Evolutionary conservation across 805 yeast species (phyloP).

Genomic region (Kregervanrija fluxuum): DNA sequence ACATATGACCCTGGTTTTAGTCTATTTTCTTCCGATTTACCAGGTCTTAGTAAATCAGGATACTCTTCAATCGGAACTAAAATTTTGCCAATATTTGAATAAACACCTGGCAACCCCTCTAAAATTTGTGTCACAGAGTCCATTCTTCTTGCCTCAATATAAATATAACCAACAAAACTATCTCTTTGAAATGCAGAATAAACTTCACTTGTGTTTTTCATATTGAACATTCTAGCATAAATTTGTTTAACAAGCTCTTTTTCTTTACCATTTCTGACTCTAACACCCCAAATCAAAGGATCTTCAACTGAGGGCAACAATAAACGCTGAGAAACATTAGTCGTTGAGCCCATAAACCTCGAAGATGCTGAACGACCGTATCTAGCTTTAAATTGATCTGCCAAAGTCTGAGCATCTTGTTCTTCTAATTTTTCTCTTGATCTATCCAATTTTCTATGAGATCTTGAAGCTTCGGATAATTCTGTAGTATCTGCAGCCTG

Average conservation of each 20-base stretch:
- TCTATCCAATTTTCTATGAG: slow-evolving; percentile 88
- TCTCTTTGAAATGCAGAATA: slow-evolving; percentile 92
- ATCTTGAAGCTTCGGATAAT: slow-evolving; percentile 50
- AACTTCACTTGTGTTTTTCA: slow-evolving; percentile 74
- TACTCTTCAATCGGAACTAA: slow-evolving; percentile 94
- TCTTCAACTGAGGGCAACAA: slow-evolving; percentile 93
- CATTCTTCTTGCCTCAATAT: slow-evolving; percentile 88
- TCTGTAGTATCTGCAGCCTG: slow-evolving; percentile 36
- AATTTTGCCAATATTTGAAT: slow-evolving; percentile 48
- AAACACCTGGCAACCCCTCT: slow-evolving; percentile 84
- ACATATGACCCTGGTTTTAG: slow-evolving; percentile 90
- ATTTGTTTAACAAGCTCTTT: slow-evolving; percentile 82
- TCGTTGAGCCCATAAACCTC: slow-evolving; percentile 77
- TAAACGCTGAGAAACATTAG: slow-evolving; percentile 86
- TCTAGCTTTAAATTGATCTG: slow-evolving; percentile 84
- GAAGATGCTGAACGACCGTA: slow-evolving; percentile 81
- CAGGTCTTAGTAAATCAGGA: slow-evolving; percentile 87
- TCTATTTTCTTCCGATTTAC: slow-evolving; percentile 79
- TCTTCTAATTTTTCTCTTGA: slow-evolving; percentile 76
- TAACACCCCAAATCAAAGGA: slow-evolving; percentile 92
- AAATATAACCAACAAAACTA: slow-evolving; percentile 83
- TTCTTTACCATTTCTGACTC: slow-evolving; percentile 90
- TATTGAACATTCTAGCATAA: slow-evolving; percentile 75
- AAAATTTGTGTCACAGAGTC: slow-evolving; percentile 88
- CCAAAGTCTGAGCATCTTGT: slow-evolving; percentile 90